Percentiles rank a stretch among this genome's conserved stretches.
These are phyloP conservation scores for Rhizopogon sp. DNA, from an alignment of 768 basidiomycete species.

Conservation along the genomic window DNA sequence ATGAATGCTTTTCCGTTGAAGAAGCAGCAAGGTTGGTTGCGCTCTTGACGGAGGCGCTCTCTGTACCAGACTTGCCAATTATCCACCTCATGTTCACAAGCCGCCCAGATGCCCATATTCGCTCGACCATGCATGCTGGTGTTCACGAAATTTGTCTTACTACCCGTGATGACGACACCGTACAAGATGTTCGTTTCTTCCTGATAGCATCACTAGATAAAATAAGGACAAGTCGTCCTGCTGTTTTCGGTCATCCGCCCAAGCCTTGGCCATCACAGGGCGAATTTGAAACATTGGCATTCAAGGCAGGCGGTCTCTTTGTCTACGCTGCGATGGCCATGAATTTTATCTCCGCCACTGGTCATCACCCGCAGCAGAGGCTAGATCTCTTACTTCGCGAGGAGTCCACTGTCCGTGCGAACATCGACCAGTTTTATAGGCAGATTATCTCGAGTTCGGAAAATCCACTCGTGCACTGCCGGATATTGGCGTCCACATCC, in stretches of 20 bases:
- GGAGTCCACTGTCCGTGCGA: background rate
- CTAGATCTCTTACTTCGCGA: background rate
- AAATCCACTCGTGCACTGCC: background rate
- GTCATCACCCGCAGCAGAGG: background rate
- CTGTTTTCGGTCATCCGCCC: background rate
- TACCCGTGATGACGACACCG: constrained; percentile 4
- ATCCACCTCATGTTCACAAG: background rate
- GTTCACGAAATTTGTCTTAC: background rate
- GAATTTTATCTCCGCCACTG: constrained; percentile 7
- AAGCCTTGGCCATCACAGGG: constrained; percentile 11
- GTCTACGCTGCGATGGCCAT: constrained; percentile 12
- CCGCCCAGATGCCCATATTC: background rate
- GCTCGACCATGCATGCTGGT: constrained; percentile 1
- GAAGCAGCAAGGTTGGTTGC: constrained; percentile 9
- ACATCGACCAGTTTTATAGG: background rate
- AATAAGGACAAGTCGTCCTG: constrained; percentile 4
- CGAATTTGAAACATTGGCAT: constrained; percentile 8
- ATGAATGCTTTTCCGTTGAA: constrained; percentile 6
- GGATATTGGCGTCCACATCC: background rate
- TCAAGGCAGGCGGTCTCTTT: constrained; percentile 8
- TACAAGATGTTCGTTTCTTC: constrained; percentile 10
- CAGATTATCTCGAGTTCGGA: background rate
- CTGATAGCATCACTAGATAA: constrained; percentile 7
- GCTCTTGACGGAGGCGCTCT: constrained; percentile 4
- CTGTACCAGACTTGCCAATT: background rate